Evolutionary conservation across 2,329 filamentous ascomycete species (phyloP), one percentile per base, ranked within the genome.

Genomic region (Colletotrichum orbiculare): DNA sequence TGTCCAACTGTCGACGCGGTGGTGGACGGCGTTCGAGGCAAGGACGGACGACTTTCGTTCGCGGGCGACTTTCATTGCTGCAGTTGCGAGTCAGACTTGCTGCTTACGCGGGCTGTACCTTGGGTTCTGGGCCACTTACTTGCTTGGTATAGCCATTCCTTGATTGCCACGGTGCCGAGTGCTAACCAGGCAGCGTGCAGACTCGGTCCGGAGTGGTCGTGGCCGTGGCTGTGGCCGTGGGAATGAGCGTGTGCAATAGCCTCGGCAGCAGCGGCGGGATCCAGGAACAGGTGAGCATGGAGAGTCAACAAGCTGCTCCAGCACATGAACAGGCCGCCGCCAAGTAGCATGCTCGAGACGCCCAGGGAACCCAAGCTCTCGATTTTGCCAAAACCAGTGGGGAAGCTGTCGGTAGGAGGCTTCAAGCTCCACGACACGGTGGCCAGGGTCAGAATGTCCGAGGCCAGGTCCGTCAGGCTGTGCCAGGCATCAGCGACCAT

Each of bases 141-240:
- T 69, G 95, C 93, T 82, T 91, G 90, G 76, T 98, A 99, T 34
- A 99, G 83, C 93, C 94, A 99, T 79, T 99, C 96, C 80, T 99
- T 99, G 72, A 98, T 83, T 34, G 93, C 78, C 62, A 99, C 96
- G 2, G 93, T 97, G 17, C 93, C 95, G 45, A 88, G 91, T 41
- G 96, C 95, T 65, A 99, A 81, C 96, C 96, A 99, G 8, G 93
- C 95, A 25, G 96, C 96, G 76, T 98, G 94, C 69, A 99, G 86
- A 77, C 93, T 97, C 0, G 96, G 96, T 73, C 91, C 88, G 66
- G 84, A 84, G 74, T 85, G 83, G 37, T 75, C 79, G 75, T 91
- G 89, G 64, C 84, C 82, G 73, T 93, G 89, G n/a, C 83, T 85
- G 73, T 92, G 89, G 67, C 83, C 81, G 70, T 89, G 82, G 80